Percentiles rank a stretch among this genome's conserved stretches.
Evolutionary conservation across 2,329 filamentous ascomycete genomes (phyloP).

Genomic region (Taxawa tesnikishii): DNA sequence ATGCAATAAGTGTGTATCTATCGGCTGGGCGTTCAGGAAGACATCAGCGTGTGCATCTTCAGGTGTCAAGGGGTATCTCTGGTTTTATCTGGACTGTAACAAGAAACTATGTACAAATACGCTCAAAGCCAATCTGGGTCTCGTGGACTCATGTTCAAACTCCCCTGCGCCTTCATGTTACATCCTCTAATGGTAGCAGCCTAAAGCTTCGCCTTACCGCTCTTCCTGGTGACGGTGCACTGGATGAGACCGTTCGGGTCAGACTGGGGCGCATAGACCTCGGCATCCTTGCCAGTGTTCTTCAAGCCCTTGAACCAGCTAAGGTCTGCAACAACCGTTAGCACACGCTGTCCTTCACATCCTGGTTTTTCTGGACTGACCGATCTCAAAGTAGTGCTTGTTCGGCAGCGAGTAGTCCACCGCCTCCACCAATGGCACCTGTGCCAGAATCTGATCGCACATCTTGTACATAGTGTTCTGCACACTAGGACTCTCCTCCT

Average conservation of each 20-base stretch:
- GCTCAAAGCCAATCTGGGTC: slow-evolving; percentile 2
- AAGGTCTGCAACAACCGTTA: slow-evolving; percentile 47
- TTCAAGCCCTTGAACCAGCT: slow-evolving; percentile 93
- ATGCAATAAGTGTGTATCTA: slow-evolving; percentile 2
- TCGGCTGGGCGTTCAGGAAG: too few relatives aligned
- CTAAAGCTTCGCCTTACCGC: slow-evolving; percentile 28
- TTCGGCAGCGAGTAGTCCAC: slow-evolving; percentile 84
- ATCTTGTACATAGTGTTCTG: slow-evolving; percentile 99
- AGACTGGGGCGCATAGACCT: slow-evolving; percentile 88
- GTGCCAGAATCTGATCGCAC: slow-evolving; percentile 72
- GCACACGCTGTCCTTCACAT: slow-evolving; percentile 8
- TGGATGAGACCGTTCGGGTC: slow-evolving; percentile 93
- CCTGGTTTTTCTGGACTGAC: slow-evolving; percentile 35
- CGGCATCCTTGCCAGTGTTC: slow-evolving; percentile 91
- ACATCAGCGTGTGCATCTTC: too few relatives aligned
- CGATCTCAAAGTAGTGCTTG: slow-evolving; percentile 98
- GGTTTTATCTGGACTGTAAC: too few relatives aligned
- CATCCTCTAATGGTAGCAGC: slow-evolving; percentile 4
- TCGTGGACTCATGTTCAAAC: slow-evolving; percentile 1
- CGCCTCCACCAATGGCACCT: slow-evolving; percentile 55
- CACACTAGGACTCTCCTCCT: slow-evolving; percentile 82
- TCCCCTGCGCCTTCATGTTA: slow-evolving; percentile 1
- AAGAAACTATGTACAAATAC: too few relatives aligned
- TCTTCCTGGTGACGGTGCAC: slow-evolving; percentile 64
- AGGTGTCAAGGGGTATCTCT: too few relatives aligned